phyloP scores from a whole-genome alignment of 202 grass and related monocot species.

The Hordeum pubiflorum region DNA sequence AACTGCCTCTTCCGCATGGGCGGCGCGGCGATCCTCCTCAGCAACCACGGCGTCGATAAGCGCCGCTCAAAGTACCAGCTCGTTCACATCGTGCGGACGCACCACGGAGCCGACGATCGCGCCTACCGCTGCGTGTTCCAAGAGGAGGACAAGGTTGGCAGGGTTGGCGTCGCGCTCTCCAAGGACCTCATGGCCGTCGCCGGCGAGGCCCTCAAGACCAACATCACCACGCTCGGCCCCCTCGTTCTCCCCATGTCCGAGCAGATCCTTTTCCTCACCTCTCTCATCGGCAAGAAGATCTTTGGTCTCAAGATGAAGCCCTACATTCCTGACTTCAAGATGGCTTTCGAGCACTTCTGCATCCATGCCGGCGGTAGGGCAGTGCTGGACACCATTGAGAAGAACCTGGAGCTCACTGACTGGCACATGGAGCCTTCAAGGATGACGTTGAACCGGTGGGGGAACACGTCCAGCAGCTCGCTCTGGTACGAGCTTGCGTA shows the following conservation, averaged over 20 bases:
- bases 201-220: conserved; percentile 51
- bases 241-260: conserved; percentile 74
- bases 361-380: conserved; percentile 79
- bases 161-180: conserved; percentile 53
- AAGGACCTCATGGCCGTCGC: conserved; percentile 73
- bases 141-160: conserved; percentile 42
- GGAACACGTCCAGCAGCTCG: conserved; percentile 93
- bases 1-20: conserved; percentile 88
- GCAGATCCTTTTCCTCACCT: conserved; percentile 54
- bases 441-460: conserved; percentile 82
- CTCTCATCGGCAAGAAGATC: conserved; percentile 33
- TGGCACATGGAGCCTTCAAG: conserved; percentile 88
- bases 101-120: conserved; percentile 43
- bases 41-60: conserved; percentile 43
- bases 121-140: conserved; percentile 51
- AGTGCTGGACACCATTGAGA: conserved; percentile 73
- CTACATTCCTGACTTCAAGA: conserved; percentile 93
- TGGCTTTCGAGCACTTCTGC: conserved; percentile 95
- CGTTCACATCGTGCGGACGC: conserved; percentile 55
- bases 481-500: conserved; percentile 90
- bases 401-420: conserved; percentile 40
- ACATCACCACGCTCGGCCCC: conserved; percentile 65
- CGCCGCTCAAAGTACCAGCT: conserved; percentile 60
- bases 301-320: conserved; percentile 41
- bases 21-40: conserved; percentile 63